These are phyloP conservation scores for Fusarium tupiense DNA, from an alignment of 2,329 filamentous ascomycete species.

Conservation along the genomic window DNA sequence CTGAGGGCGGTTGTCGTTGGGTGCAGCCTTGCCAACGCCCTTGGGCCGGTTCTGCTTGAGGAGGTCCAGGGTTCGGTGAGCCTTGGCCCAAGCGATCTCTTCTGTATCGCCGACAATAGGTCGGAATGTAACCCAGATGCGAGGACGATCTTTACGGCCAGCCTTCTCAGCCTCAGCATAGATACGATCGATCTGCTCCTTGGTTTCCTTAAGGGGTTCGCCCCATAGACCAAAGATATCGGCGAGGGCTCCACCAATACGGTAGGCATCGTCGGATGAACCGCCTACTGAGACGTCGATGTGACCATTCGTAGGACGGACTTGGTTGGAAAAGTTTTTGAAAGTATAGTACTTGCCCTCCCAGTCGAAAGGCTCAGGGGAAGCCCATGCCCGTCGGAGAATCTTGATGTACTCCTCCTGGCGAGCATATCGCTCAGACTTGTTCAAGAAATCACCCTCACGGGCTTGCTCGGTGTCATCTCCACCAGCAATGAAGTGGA, in stretches of 20 bases:
- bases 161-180: conserved; percentile 68
- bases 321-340: conserved; percentile 65
- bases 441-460: conserved; percentile 68
- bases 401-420: conserved; percentile 71
- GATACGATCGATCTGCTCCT: conserved; percentile 69
- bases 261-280: conserved; percentile 67
- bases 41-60: conserved; percentile 56
- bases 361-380: conserved; percentile 68
- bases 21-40: conserved; percentile 43
- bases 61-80: conserved; percentile 63
- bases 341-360: conserved; percentile 68
- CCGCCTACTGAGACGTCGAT: conserved; percentile 70
- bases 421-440: conserved; percentile 66
- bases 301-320: conserved; percentile 61
- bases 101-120: conserved; percentile 70
- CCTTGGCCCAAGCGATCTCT: conserved; percentile 70
- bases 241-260: conserved; percentile 65
- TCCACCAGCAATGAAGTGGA: conserved; percentile 71
- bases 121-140: conserved; percentile 72
- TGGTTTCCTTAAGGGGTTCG: conserved; percentile 70
- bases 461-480: conserved; percentile 68
- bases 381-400: conserved; percentile 66
- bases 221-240: conserved; percentile 74
- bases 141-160: conserved; percentile 62
- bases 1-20: conserved; percentile 53